phyloP scores from a whole-genome alignment of 78 protist species.

The Bodo saltans region DNA sequence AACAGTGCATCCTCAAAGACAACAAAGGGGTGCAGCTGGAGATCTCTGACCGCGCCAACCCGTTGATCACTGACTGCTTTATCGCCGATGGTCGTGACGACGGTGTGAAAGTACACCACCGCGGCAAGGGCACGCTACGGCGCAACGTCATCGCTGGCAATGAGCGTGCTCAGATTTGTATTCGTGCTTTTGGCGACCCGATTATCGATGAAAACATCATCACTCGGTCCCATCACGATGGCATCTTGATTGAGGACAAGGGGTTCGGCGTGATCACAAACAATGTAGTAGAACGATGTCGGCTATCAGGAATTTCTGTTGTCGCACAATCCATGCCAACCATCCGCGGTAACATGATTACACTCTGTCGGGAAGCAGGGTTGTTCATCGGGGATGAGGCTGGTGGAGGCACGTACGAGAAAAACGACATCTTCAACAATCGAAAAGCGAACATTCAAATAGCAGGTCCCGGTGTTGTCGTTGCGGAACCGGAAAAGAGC shows the following conservation, averaged over 20 bases:
- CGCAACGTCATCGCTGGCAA: not conserved
- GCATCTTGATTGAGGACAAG: not conserved
- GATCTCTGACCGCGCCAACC: not conserved
- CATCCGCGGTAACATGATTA: no score
- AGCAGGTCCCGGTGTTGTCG: no score
- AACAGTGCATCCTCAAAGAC: not conserved
- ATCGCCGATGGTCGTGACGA: not conserved
- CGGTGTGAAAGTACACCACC: not conserved
- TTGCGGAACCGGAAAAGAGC: no score
- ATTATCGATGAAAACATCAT: not conserved
- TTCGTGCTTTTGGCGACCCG: not conserved
- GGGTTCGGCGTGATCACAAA: not conserved
- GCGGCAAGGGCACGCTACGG: not conserved
- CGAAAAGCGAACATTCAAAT: no score
- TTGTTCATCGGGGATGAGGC: no score
- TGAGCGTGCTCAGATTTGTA: not conserved
- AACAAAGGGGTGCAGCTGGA: not conserved
- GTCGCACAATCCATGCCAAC: no score
- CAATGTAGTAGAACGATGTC: not conserved
- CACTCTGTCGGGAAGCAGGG: no score
- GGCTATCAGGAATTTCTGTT: no score
- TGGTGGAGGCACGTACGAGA: no score
- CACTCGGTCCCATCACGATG: not conserved
- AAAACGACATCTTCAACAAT: no score
- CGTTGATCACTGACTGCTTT: not conserved